Conservation (phyloP, 768 basidiomycete genomes). For the Psilocybe sp. region DNA sequence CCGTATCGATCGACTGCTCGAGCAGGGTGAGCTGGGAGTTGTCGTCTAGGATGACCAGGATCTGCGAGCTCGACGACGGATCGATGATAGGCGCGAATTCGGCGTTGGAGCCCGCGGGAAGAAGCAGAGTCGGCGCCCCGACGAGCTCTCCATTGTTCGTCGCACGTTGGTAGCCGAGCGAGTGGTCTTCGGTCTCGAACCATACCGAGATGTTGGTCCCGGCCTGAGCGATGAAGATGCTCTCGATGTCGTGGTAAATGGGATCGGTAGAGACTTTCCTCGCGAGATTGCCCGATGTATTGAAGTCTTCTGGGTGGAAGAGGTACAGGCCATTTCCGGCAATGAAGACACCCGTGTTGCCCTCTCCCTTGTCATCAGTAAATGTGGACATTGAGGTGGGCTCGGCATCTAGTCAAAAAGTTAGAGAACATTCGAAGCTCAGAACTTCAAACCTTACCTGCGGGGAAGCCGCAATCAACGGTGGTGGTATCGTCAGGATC, state of each 20-base stretch:
- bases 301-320: not conserved
- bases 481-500: not conserved
- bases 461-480: not conserved
- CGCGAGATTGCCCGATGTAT: not conserved
- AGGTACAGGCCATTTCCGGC: not conserved
- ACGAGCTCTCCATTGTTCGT: not conserved
- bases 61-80: not conserved
- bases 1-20: not conserved
- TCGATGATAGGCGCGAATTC: not conserved
- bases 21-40: not conserved
- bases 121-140: not conserved
- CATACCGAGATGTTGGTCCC: not conserved
- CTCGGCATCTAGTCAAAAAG: not conserved
- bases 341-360: not conserved
- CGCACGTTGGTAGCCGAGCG: not conserved
- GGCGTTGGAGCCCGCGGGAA: not conserved
- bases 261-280: not conserved
- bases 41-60: not conserved
- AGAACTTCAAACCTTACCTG: not conserved
- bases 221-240: not conserved
- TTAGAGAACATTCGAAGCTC: not conserved
- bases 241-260: not conserved
- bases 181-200: constrained; percentile 1
- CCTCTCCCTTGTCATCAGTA: not conserved
- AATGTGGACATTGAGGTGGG: not conserved